Base-by-base conservation (phyloP, 257 asterid genomes). In the Fraxinus americana region DNA sequence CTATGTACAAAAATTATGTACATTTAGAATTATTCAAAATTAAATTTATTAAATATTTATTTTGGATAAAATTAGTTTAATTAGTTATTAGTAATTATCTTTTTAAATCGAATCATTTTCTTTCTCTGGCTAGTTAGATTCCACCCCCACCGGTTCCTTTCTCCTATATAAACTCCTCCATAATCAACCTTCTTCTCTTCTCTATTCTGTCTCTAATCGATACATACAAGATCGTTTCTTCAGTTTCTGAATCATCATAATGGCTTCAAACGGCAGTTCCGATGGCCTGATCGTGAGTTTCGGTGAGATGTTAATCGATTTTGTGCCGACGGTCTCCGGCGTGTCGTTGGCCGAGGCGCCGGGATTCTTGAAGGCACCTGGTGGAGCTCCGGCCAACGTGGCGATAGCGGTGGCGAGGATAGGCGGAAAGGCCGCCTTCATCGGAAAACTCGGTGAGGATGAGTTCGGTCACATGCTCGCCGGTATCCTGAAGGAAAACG, bases 301-400 rank as follows among this genome's bases (percentile, higher is more conserved):
- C 67, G 98, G 97, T 0, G 98, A 94, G 94, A 94, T 94, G 98
- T 76, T 94, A 78, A 94, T 94, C 80, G 98, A 94, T 75, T 94
- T 94, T 66, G 97, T 94, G 1, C 98, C 98, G 38, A 94, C 97
- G 0, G 96, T 79, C 25, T 94, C 98, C 81, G 97, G 97, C 77
- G 97, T 92, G 2, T 94, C 97, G 13, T 85, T 94, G 19, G 96
- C 97, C 68, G 93, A 94, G 74, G 98, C 98, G 30, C 96, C 97
- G 4, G 98, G 97, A 0, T 94, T 94, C 61, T 81, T 94, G 23
- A 94, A 94, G 81, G 96, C 97, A 0, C 98, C 97, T 21, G 98
- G 98, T 10, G 97, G 97, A 52, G 98, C 98, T 6, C 98, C 98
- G 34, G 98, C 97, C 3, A 94, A 94, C 91, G 97, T 92, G 43